Evolutionary conservation across 163 green algal species (phyloP).

Genomic region (Prototheca stagnorum): DNA sequence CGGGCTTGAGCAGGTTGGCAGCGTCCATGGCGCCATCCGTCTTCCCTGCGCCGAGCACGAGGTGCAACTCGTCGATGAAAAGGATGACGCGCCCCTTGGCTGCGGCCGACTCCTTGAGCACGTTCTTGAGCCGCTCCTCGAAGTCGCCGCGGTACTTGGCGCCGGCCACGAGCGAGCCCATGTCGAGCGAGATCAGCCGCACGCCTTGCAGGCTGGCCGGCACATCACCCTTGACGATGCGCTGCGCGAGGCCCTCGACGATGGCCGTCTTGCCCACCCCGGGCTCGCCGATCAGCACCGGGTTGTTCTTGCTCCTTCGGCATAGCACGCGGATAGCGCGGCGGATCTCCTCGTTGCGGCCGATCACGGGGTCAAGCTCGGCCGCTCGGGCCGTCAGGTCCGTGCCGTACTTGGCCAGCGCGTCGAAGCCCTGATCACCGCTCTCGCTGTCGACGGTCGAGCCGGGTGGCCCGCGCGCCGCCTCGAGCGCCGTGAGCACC

Average conservation of each 20-base stretch:
- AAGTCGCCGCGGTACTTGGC: constrained; percentile 91
- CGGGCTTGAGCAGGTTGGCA: constrained; percentile 91
- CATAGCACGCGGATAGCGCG: constrained; percentile 15
- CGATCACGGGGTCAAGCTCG: constrained; percentile 73
- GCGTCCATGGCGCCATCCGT: constrained; percentile 58
- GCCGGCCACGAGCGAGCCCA: constrained; percentile 78
- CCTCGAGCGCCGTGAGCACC: constrained; percentile 20
- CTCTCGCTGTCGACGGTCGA: constrained; percentile 32
- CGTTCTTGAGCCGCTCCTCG: constrained; percentile 82
- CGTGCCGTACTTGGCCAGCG: constrained; percentile 63
- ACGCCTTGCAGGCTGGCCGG: constrained; percentile 34
- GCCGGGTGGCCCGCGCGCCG: constrained; percentile 15
- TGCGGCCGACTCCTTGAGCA: constrained; percentile 82
- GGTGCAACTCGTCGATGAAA: constrained; percentile 88
- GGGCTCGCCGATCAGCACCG: constrained; percentile 86
- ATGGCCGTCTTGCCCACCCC: constrained; percentile 85
- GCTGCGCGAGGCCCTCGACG: constrained; percentile 80
- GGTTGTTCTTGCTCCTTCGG: constrained; percentile 94
- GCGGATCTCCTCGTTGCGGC: constrained; percentile 27
- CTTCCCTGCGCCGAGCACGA: constrained; percentile 50
- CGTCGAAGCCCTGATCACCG: constrained; percentile 57
- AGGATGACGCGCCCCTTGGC: constrained; percentile 58
- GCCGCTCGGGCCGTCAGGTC: constrained; percentile 68
- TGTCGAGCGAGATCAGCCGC: constrained; percentile 76
- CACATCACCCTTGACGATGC: constrained; percentile 81